These are phyloP conservation scores for Taxawa tesnikishii DNA, from an alignment of 2,329 filamentous ascomycete genomes.

Conservation along the genomic window DNA sequence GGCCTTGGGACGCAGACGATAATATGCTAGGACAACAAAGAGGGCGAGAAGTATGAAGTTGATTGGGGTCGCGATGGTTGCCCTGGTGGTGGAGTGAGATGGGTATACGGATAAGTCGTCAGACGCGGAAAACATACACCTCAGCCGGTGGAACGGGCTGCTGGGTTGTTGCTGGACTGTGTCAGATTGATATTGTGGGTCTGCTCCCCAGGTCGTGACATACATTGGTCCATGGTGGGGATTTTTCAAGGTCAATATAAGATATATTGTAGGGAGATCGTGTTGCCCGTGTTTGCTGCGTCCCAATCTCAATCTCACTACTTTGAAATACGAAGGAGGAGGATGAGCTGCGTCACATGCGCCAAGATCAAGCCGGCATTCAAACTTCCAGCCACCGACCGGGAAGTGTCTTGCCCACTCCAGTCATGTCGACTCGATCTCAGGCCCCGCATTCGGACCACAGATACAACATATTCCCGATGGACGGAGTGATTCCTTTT, in stretches of 20 bases:
- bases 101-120: conserved; percentile 1
- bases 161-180: conserved; percentile 7
- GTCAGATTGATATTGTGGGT: conserved; percentile 2
- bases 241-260: neutral
- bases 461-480: too few species aligned
- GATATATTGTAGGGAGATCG: neutral
- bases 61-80: conserved; percentile 45
- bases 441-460: too few species aligned
- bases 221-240: neutral
- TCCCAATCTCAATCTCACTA: too few species aligned
- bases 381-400: too few species aligned
- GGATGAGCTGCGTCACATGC: too few species aligned
- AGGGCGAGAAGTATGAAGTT: conserved; percentile 49
- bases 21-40: conserved; percentile 44
- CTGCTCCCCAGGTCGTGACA: neutral
- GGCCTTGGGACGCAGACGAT: conserved; percentile 36
- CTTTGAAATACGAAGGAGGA: too few species aligned
- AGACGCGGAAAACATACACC: conserved; percentile 23
- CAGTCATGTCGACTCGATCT: too few species aligned
- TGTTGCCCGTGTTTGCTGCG: too few species aligned
- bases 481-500: too few species aligned
- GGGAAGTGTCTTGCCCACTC: too few species aligned
- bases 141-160: conserved; percentile 23
- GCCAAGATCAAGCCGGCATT: too few species aligned
- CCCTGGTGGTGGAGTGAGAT: conserved; percentile 23